Evolutionary conservation across 352 stramenopile genomes (phyloP), one percentile per base, ranked within the genome.

Genomic region (Phytophthora brassicae): DNA sequence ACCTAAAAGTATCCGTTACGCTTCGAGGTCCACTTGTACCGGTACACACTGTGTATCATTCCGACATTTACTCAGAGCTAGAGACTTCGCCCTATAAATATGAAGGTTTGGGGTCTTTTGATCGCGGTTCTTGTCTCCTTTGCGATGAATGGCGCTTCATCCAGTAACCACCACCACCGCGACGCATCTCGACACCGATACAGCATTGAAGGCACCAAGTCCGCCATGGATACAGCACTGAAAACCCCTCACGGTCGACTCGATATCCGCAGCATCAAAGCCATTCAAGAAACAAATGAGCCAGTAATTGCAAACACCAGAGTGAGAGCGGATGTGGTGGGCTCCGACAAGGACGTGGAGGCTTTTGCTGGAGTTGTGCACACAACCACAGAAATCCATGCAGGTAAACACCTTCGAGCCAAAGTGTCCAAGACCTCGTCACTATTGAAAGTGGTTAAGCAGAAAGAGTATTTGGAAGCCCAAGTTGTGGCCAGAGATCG

Each of bases 401-500:
- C n/a, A 29, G 66, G 56, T 1, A 62, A 68, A 38, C 57, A 51
- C 39, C 45, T 73, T 42, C 64, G 36, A 11, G 68, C 59, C 14
- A 64, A 54, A 48, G 20, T 76, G 9, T 63, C 57, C 2, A 70
- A 24, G 22, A 59, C 47, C 3, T 63, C 56, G 5, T 26, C 43
- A 12, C 52, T 51, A 0, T 54, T 79, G 47, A 75, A 81, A 17
- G 49, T 85, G 20, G 64, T 69, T 17, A 48, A 71, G 43, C 53
- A 72, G 26, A 63, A 68, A n/a, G 41, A 47, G 6, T 69, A 68
- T 6, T 66, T 62, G 16, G 61, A 78, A n/a, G 60, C 69, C 4
- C 12, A 62, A 35, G 48, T 74, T 3, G 59, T 81, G 19, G 57
- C 64, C 1, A 64, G 76, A 14, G 81, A 90, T 59, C 67, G 77